A percentile compares a stretch with the other conserved stretches of the same genome.
These are phyloP conservation scores for Hygrophorus russula DNA, from an alignment of 768 basidiomycete genomes.

Conservation along the genomic window DNA sequence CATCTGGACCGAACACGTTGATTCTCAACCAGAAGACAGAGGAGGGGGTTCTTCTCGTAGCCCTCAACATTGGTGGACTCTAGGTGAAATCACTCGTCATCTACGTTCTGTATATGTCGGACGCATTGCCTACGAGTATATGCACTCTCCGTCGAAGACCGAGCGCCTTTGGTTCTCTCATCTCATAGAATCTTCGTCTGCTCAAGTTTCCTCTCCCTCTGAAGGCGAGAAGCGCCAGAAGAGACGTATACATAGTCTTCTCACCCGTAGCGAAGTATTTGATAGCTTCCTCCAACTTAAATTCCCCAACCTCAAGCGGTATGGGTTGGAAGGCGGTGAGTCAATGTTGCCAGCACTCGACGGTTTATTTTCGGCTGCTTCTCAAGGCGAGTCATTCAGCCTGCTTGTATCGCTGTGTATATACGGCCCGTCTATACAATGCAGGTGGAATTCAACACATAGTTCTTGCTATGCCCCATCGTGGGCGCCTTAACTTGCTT, in stretches of 20 bases:
- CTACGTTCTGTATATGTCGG: slow-evolving; percentile 71
- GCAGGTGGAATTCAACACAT: slow-evolving; percentile 58
- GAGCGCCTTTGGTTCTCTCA: slow-evolving; percentile 87
- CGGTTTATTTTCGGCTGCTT: slow-evolving; percentile 56
- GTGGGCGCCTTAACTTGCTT: slow-evolving; percentile 79
- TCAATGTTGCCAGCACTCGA: slow-evolving; percentile 89
- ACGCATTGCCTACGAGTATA: slow-evolving; percentile 84
- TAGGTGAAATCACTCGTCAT: slow-evolving; percentile 60
- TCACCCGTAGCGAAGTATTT: slow-evolving; percentile 69
- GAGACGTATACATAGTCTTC: slow-evolving; percentile 50
- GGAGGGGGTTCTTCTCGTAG: slow-evolving; percentile 12
- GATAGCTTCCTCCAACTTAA: slow-evolving; percentile 81
- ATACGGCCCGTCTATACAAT: slow-evolving; percentile 10
- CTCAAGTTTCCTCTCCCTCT: slow-evolving; percentile 19
- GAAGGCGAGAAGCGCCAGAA: slow-evolving; percentile 26
- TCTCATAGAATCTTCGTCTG: slow-evolving; percentile 50
- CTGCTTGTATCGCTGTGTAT: not conserved
- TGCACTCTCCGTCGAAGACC: slow-evolving; percentile 80
- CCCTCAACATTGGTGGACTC: slow-evolving; percentile 40
- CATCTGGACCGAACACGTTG: slow-evolving; percentile 54
- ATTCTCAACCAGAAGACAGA: slow-evolving; percentile 11
- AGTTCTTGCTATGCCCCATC: slow-evolving; percentile 78
- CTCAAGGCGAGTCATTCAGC: slow-evolving; percentile 31
- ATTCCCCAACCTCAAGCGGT: slow-evolving; percentile 47
- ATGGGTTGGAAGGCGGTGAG: slow-evolving; percentile 87